phyloP scores from a whole-genome alignment of 2,329 filamentous ascomycete genomes.

The Onygena corvina region DNA sequence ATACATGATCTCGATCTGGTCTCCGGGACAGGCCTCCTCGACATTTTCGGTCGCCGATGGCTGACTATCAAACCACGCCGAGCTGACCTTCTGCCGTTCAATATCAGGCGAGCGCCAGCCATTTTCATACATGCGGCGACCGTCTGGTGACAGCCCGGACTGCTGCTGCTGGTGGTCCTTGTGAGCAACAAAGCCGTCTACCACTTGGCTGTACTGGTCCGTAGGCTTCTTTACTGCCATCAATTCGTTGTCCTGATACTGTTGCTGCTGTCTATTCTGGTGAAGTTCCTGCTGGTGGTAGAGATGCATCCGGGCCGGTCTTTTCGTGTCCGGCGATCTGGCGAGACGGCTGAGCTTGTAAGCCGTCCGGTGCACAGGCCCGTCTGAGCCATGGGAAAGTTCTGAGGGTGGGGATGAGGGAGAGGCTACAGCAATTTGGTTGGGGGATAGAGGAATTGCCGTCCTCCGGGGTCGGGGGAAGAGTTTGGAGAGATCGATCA shows the following conservation, averaged over 20 bases:
- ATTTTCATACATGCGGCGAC: slow-evolving; percentile 12
- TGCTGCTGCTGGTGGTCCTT: slow-evolving; percentile 5
- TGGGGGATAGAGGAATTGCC: slow-evolving; percentile 29
- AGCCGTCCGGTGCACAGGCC: no score
- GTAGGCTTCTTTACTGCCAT: neutral
- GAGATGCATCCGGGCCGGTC: slow-evolving; percentile 18
- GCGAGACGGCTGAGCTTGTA: slow-evolving; percentile 22
- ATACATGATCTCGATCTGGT: slow-evolving; percentile 4
- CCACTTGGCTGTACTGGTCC: neutral
- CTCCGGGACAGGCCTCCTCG: neutral
- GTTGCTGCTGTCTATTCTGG: neutral
- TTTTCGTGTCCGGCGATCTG: slow-evolving; percentile 17
- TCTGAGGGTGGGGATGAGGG: no score
- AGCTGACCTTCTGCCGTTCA: slow-evolving; percentile 18
- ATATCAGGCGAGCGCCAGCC: slow-evolving; percentile 11
- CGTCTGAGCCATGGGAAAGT: slow-evolving; percentile 29
- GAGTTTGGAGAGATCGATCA: slow-evolving; percentile 33
- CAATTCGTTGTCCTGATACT: slow-evolving; percentile 2
- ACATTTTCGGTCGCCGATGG: slow-evolving; percentile 1
- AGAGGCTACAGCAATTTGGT: slow-evolving; percentile 24
- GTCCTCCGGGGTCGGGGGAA: slow-evolving; percentile 31
- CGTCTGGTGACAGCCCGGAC: neutral
- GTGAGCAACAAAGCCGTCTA: neutral
- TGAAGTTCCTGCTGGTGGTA: slow-evolving; percentile 11
- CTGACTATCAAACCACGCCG: slow-evolving; percentile 19